Evolutionary conservation across 2,329 filamentous ascomycete genomes (phyloP).

Genomic region (Neoascochyta sp.): DNA sequence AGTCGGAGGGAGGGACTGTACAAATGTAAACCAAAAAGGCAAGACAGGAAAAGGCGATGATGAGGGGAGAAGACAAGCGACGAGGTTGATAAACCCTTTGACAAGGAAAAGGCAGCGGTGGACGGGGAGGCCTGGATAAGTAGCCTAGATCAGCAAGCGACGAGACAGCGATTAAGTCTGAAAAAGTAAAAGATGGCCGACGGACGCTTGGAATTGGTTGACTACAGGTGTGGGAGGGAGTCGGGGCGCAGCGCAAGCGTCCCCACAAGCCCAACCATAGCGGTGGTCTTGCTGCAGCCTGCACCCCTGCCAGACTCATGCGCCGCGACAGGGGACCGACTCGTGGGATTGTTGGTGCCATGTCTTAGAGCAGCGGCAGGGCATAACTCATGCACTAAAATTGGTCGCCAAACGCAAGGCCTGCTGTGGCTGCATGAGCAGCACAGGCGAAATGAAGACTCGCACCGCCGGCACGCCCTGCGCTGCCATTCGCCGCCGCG

Average conservation of each 20-base stretch:
- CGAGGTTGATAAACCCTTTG: constrained; percentile 44
- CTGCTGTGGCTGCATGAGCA: constrained; percentile 29
- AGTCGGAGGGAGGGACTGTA: constrained; percentile 27
- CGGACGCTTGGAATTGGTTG: constrained; percentile 39
- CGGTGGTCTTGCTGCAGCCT: constrained; percentile 28
- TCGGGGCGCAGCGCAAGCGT: constrained; percentile 39
- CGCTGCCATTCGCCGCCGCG: constrained; percentile 13
- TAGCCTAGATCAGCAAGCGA: constrained; percentile 40
- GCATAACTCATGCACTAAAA: constrained; percentile 37
- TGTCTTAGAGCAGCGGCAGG: constrained; percentile 35
- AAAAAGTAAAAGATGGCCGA: constrained; percentile 44
- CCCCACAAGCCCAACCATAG: constrained; percentile 36
- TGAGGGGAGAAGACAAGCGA: constrained; percentile 40
- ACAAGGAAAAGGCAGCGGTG: constrained; percentile 37
- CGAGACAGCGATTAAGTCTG: constrained; percentile 37
- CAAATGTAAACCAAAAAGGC: constrained; percentile 37
- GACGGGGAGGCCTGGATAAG: constrained; percentile 40
- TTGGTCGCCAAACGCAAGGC: constrained; percentile 30
- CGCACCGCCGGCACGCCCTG: constrained; percentile 27
- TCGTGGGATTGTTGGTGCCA: constrained; percentile 27
- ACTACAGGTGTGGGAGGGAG: constrained; percentile 26
- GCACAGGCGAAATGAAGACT: constrained; percentile 37
- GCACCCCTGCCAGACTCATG: constrained; percentile 35
- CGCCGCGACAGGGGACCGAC: constrained; percentile 34
- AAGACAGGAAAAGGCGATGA: constrained; percentile 32